phyloP scores from a whole-genome alignment of 23 red algal genomes.

The Chondrus crispus region DNA sequence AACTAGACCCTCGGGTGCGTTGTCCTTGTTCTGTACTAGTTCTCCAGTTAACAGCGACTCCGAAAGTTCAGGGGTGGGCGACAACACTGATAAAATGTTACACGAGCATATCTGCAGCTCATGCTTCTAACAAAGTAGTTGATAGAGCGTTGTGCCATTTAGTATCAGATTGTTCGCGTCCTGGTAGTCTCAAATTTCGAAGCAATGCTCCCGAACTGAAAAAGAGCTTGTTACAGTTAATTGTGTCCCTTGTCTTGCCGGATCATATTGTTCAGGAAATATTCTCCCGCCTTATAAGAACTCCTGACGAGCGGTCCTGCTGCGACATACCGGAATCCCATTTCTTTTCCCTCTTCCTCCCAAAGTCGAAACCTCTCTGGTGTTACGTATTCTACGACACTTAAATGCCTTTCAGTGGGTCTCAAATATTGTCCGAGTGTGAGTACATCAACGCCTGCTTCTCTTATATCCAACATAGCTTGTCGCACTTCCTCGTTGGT shows the following conservation, averaged over 20 bases:
- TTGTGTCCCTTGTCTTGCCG: slow-evolving; percentile 10
- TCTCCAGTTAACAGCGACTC: too few relatives aligned
- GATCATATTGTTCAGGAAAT: slow-evolving; percentile 81
- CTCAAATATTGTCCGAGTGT: slow-evolving; percentile 96
- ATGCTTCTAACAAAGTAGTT: too few relatives aligned
- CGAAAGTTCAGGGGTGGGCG: too few relatives aligned
- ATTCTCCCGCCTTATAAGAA: slow-evolving; percentile 94
- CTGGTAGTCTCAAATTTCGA: too few relatives aligned
- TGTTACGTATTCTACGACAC: slow-evolving; percentile 85
- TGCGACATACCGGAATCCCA: slow-evolving; percentile 96
- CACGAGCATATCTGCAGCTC: too few relatives aligned
- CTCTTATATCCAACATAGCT: slow-evolving; percentile 68
- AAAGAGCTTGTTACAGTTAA: too few relatives aligned
- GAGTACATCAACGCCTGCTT: slow-evolving; percentile 74
- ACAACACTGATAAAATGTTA: too few relatives aligned
- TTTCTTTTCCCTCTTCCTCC: slow-evolving; percentile 41
- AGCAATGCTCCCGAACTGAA: too few relatives aligned
- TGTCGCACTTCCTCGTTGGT: slow-evolving; percentile 76
- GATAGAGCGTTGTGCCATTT: too few relatives aligned
- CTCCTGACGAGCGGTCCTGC: slow-evolving; percentile 86
- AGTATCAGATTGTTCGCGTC: too few relatives aligned
- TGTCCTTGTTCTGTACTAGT: too few relatives aligned
- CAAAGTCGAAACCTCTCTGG: slow-evolving; percentile 86
- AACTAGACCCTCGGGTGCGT: too few relatives aligned
- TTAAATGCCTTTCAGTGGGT: slow-evolving; percentile 77